Conservation (phyloP, 768 basidiomycete genomes). For the Suillus alpinus region DNA sequence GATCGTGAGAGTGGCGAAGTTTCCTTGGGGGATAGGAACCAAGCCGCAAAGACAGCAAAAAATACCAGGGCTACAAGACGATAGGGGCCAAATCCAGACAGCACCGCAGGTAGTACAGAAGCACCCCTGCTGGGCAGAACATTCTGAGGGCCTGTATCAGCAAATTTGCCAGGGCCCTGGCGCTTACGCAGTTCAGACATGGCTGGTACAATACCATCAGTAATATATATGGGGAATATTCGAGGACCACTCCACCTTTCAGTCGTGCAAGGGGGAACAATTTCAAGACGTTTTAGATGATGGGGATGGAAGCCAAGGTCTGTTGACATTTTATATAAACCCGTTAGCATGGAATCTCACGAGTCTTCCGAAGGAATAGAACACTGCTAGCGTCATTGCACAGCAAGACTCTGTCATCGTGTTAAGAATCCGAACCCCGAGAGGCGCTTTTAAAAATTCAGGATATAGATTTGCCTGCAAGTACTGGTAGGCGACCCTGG, state of each 20-base stretch:
- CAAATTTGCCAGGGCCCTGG: neutral
- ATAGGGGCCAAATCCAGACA: neutral
- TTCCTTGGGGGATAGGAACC: constrained; percentile 9
- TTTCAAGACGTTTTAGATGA: neutral
- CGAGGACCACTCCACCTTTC: neutral
- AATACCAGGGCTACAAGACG: constrained; percentile 7
- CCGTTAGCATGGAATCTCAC: neutral
- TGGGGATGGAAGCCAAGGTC: neutral
- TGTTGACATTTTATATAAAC: neutral
- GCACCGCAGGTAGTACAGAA: neutral
- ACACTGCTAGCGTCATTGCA: neutral
- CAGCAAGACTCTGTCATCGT: no score
- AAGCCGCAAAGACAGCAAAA: constrained; percentile 7
- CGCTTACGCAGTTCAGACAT: constrained; percentile 15
- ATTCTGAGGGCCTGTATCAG: neutral
- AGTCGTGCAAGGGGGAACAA: neutral
- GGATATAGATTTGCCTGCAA: neutral
- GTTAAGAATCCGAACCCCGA: neutral
- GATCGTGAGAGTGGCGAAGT: constrained; percentile 19
- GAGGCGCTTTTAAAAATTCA: neutral
- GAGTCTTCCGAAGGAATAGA: neutral
- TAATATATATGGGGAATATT: neutral
- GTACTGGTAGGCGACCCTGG: neutral
- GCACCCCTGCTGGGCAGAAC: neutral
- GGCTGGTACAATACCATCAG: neutral